A percentile compares a stretch with the other conserved stretches of the same genome.
These are phyloP conservation scores for Kluyveromyces sp. DNA, from an alignment of 1,139 yeast genomes.

Conservation along the genomic window DNA sequence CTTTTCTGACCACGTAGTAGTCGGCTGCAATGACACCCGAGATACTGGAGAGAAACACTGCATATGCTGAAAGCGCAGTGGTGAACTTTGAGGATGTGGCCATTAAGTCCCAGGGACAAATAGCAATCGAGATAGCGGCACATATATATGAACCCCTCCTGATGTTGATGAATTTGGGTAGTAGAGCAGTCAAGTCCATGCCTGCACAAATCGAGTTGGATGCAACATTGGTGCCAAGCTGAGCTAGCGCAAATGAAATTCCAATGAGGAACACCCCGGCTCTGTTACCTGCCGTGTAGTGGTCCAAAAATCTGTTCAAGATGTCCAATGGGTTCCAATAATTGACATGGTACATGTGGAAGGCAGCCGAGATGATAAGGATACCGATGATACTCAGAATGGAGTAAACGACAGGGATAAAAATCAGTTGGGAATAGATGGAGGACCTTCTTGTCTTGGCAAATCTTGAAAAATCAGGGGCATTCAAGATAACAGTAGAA, in stretches of 20 bases:
- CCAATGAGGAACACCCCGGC: slow-evolving; percentile 83
- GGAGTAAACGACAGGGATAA: slow-evolving; percentile 72
- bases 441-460: slow-evolving; percentile 51
- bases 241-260: slow-evolving; percentile 72
- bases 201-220: slow-evolving; percentile 88
- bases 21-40: slow-evolving; percentile 80
- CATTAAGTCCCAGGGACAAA: slow-evolving; percentile 85
- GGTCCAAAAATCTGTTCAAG: slow-evolving; percentile 54
- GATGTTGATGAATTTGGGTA: slow-evolving; percentile 74
- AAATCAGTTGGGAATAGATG: slow-evolving; percentile 47
- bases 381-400: slow-evolving; percentile 80
- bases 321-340: slow-evolving; percentile 85
- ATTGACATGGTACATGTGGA: slow-evolving; percentile 57
- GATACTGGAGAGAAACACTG: slow-evolving; percentile 79
- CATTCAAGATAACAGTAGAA: slow-evolving; percentile 77
- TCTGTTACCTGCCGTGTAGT: slow-evolving; percentile 59
- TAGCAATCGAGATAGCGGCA: slow-evolving; percentile 65
- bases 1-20: slow-evolving; percentile 69
- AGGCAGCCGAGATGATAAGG: slow-evolving; percentile 74
- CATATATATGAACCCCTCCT: slow-evolving; percentile 79
- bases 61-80: slow-evolving; percentile 75
- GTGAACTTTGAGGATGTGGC: slow-evolving; percentile 71
- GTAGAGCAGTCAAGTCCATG: slow-evolving; percentile 77
- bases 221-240: slow-evolving; percentile 80
- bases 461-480: slow-evolving; percentile 89